phyloP scores from a whole-genome alignment of 1,139 yeast genomes.

The Suzukiozyma palmioleophila region DNA sequence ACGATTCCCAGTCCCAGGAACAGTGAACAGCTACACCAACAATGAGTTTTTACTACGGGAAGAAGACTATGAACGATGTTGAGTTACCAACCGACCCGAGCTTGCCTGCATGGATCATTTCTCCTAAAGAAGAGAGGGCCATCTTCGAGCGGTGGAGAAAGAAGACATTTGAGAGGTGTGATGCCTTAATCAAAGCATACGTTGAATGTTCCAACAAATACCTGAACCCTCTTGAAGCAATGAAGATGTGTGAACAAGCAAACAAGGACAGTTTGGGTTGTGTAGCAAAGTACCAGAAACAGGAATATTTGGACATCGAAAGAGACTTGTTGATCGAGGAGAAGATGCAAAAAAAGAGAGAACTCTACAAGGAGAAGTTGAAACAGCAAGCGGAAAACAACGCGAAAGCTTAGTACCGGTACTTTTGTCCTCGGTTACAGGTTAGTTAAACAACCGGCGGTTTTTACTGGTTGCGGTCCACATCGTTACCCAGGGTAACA shows the following conservation, averaged over 20 bases:
- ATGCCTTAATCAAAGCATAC: conserved; percentile 53
- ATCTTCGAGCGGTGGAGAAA: conserved; percentile 76
- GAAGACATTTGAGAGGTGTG: conserved; percentile 69
- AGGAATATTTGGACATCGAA: conserved; percentile 66
- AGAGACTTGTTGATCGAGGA: conserved; percentile 60
- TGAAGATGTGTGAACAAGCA: conserved; percentile 46
- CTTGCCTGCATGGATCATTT: conserved; percentile 78
- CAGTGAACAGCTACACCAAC: not conserved
- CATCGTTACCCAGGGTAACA: no score
- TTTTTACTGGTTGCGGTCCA: no score
- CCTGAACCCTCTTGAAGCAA: conserved; percentile 51
- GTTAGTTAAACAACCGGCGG: no score
- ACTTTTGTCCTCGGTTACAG: no score
- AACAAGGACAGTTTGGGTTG: conserved; percentile 43
- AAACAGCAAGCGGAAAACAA: conserved; percentile 1
- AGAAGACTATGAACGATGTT: conserved; percentile 34
- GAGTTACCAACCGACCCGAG: conserved; percentile 43
- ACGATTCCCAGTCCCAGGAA: no score
- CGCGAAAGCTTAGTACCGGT: no score
- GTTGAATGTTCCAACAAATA: conserved; percentile 38
- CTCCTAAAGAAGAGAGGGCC: conserved; percentile 82
- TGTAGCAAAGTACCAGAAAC: conserved; percentile 62
- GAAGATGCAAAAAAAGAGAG: conserved; percentile 38
- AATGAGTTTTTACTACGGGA: conserved; percentile 12
- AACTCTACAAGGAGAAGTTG: conserved; percentile 11